Evolutionary conservation across 306 rosid species (phyloP).

Genomic region (Trifolium subterraneum): DNA sequence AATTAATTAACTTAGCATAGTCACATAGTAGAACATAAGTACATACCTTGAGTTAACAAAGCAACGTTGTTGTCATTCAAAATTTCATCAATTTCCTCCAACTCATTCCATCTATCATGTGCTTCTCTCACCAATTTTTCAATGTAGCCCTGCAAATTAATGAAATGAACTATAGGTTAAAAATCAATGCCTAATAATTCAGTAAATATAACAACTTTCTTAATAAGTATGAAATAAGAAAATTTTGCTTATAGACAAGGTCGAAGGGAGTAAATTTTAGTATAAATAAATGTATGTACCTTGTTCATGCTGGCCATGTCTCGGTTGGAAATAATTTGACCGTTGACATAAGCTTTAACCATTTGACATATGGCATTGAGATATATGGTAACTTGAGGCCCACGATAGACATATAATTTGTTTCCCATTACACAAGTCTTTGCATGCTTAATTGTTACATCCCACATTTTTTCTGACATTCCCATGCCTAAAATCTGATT

Average conservation of each 20-base stretch:
- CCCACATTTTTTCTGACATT: constrained; percentile 93
- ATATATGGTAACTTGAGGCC: constrained; percentile 35
- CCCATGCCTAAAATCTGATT: constrained; percentile 70
- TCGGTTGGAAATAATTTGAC: constrained; percentile 38
- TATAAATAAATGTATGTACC: constrained; percentile 47
- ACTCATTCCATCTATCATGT: constrained; percentile 52
- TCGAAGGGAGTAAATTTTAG: no score
- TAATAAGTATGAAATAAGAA: no score
- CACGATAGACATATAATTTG: constrained; percentile 53
- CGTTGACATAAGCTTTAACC: constrained; percentile 56
- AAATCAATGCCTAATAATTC: constrained; percentile 10
- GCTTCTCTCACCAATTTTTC: constrained; percentile 61
- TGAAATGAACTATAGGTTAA: constrained; percentile 19
- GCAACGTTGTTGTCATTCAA: constrained; percentile 51
- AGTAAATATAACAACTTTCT: no score
- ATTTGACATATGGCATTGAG: constrained; percentile 72
- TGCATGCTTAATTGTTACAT: constrained; percentile 71
- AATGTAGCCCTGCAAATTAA: constrained; percentile 52
- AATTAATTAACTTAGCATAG: no score
- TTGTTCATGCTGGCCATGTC: constrained; percentile 45
- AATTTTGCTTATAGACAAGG: no score
- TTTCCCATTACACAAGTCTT: constrained; percentile 65
- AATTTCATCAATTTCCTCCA: constrained; percentile 55
- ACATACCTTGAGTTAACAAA: constrained; percentile 68
- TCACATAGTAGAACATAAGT: no score